These are phyloP conservation scores for Chrysanthemum makinoi DNA, from an alignment of 129 eudicot genomes.

Conservation along the genomic window DNA sequence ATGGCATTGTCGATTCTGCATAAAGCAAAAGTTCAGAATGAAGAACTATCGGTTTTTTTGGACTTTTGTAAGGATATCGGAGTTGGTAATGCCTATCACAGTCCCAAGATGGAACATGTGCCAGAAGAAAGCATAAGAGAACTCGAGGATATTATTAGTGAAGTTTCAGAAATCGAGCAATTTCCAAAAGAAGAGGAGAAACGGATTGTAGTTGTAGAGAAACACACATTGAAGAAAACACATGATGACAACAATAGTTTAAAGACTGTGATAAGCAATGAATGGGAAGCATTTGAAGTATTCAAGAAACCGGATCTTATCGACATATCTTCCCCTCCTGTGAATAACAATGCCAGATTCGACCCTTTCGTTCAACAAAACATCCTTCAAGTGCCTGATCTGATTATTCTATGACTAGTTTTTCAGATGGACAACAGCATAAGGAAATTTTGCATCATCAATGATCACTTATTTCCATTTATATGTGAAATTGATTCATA, in stretches of 20 bases:
- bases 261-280: conserved; percentile 36
- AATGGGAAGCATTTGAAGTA: conserved; percentile 73
- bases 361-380: conserved; percentile 15
- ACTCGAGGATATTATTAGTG: conserved; percentile 47
- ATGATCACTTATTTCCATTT: too few relatives aligned
- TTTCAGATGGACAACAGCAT: background rate
- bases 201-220: conserved; percentile 18
- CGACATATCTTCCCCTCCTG: background rate
- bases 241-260: conserved; percentile 16
- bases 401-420: conserved; percentile 38
- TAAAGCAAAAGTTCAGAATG: conserved; percentile 54
- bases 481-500: too few relatives aligned
- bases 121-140: conserved; percentile 25
- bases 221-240: background rate
- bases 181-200: conserved; percentile 24
- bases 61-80: conserved; percentile 60
- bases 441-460: too few relatives aligned
- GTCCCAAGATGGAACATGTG: conserved; percentile 23
- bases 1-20: conserved; percentile 44
- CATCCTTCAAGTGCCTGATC: conserved; percentile 43
- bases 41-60: conserved; percentile 41
- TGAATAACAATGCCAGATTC: conserved; percentile 8
- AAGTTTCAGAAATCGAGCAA: background rate
- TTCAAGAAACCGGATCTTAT: conserved; percentile 12
- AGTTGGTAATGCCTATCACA: conserved; percentile 44